Base-by-base conservation (phyloP, 1,139 yeast genomes). In the Kodamaea arcana region DNA sequence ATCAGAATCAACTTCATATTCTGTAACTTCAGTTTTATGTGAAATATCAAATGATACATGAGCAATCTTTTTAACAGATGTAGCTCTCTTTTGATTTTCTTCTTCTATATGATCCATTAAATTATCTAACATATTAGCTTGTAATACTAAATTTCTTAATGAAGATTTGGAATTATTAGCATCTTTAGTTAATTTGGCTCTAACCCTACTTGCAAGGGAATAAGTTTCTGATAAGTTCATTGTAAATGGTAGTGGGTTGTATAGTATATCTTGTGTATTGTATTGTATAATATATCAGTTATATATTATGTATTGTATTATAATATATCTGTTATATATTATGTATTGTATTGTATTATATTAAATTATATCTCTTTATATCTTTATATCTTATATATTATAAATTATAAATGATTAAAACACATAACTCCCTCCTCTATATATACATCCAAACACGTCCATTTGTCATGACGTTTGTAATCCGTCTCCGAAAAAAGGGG, bases 71-170 rank as follows among this genome's bases (percentile, higher is more conserved):
- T 27, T 43, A 33, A 24, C 31, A 17, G 29, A 32, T 27, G 28
- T 17, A 9, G 28, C 28, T 44, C 62, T 49, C 41, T 56, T 61
- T 31, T 54, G 54, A 16, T 63, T 56, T 46, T 62, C 70, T 9
- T 48, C 50, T 11, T 60, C 46, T 24, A 69, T 66, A 42, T 59
- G 59, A 48, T 78, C 88, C 78, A 83, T 79, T 30, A 84, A 54
- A 43, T 69, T 69, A 51, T 84, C 94, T 40, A 84, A 67, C 65
- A 84, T 62, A 56, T 83, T 84, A 14, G 94, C 92, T 57, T 84
- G 94, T 23, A 79, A 72, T 3, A 84, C 90, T 31, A 84, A 67
- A 32, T 69, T 61, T 40, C 87, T 68, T 36, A 84, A 65, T 41
- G 78, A 64, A 28, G 81, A 75, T 45, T 80, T 83, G 7, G 75